Percentiles rank a stretch among this genome's conserved stretches.
Conservation (phyloP, 257 asterid species). For the Salvia rosmarinus region DNA sequence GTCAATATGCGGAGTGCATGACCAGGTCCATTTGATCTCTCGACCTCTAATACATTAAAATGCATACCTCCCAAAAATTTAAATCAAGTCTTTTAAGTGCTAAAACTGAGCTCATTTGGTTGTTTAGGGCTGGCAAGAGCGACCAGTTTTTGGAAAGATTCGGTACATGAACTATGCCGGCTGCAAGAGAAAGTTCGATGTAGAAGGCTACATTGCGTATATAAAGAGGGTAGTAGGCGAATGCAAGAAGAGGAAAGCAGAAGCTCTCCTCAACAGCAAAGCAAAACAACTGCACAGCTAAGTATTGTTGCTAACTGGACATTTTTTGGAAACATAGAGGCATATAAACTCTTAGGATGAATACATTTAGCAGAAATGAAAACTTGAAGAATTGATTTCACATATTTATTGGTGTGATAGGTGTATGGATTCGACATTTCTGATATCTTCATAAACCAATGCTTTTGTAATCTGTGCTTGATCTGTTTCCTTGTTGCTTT, state of each 20-base stretch:
- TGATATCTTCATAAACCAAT: neutral
- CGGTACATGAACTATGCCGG: constrained; percentile 95
- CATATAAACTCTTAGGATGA: constrained; percentile 12
- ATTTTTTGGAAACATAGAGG: neutral
- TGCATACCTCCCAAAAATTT: too few relatives aligned
- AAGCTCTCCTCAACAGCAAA: constrained; percentile 40
- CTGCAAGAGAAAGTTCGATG: constrained; percentile 93
- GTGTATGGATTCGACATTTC: neutral
- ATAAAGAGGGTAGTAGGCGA: constrained; percentile 70
- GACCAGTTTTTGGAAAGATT: constrained; percentile 85
- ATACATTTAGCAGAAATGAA: neutral
- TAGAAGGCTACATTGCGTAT: constrained; percentile 76
- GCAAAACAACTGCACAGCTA: constrained; percentile 49
- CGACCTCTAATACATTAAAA: neutral
- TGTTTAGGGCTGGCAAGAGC: constrained; percentile 82
- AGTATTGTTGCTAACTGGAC: constrained; percentile 9
- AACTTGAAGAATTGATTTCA: neutral
- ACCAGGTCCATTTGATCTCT: constrained; percentile 59
- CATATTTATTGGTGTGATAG: neutral
- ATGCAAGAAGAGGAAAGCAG: constrained; percentile 83
- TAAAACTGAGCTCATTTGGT: constrained; percentile 11
- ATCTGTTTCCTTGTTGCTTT: neutral
- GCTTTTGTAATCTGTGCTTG: neutral
- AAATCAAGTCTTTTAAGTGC: neutral
- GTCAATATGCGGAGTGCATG: constrained; percentile 97